These are phyloP conservation scores for Cerrena zonata DNA, from an alignment of 1,284 basidiomycete genomes.

Conservation along the genomic window DNA sequence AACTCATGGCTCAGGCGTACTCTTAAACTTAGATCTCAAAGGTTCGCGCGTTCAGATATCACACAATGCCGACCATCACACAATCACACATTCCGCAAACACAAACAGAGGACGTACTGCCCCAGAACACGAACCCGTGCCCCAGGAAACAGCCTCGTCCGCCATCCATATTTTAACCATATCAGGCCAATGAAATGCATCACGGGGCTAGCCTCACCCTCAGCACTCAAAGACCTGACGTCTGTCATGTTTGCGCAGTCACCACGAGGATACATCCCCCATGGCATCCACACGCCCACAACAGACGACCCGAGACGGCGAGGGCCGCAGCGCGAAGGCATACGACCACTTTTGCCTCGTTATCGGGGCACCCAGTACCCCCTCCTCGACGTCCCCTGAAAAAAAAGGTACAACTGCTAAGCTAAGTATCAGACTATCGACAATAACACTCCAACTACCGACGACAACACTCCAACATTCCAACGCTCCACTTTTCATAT, in stretches of 20 bases:
- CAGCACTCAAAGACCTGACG: neutral
- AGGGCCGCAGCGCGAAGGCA: neutral
- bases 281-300: neutral
- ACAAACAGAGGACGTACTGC: neutral
- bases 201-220: neutral
- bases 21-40: too few species aligned
- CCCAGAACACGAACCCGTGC: neutral
- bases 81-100: too few species aligned
- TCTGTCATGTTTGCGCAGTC: neutral
- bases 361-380: neutral
- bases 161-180: neutral
- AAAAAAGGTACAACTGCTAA: too few species aligned
- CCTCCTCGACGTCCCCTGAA: too few species aligned
- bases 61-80: too few species aligned
- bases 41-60: too few species aligned
- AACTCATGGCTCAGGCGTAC: too few species aligned
- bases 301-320: neutral
- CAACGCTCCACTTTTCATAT: too few species aligned
- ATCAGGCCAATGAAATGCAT: too few species aligned
- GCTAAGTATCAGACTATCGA: too few species aligned
- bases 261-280: neutral
- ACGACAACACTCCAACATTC: too few species aligned
- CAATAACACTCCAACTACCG: too few species aligned
- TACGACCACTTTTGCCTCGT: neutral
- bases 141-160: neutral